Percentiles rank a stretch among this genome's conserved stretches.
phyloP scores from a whole-genome alignment of 805 yeast species.

The Grigorovia yakushimaensis region DNA sequence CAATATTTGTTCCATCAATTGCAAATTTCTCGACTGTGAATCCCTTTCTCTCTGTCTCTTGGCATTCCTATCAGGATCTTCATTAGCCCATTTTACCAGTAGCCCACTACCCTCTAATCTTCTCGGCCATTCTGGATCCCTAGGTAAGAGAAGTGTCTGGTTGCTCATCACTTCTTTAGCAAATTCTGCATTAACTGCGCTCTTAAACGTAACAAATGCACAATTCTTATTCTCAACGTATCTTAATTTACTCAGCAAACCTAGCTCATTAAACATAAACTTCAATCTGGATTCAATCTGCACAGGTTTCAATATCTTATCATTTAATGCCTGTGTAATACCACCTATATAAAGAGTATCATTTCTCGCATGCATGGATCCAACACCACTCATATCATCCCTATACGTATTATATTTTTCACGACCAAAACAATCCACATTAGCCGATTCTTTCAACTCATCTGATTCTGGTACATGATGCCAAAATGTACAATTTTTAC shows the following conservation, averaged over 20 bases:
- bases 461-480: slow-evolving; percentile 63
- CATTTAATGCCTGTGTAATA: slow-evolving; percentile 34
- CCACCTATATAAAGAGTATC: slow-evolving; percentile 70
- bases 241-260: slow-evolving; percentile 58
- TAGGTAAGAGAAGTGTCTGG: slow-evolving; percentile 48
- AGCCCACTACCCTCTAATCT: slow-evolving; percentile 34
- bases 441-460: slow-evolving; percentile 30
- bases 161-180: slow-evolving; percentile 92
- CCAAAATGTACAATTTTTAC: slow-evolving; percentile 62
- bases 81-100: slow-evolving; percentile 75
- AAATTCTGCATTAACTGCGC: slow-evolving; percentile 77
- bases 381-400: slow-evolving; percentile 94
- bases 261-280: slow-evolving; percentile 55
- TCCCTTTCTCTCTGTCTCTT: slow-evolving; percentile 22
- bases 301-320: slow-evolving; percentile 30
- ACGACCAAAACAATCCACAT: slow-evolving; percentile 85
- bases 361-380: slow-evolving; percentile 62
- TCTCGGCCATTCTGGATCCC: slow-evolving; percentile 44
- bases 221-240: slow-evolving; percentile 53
- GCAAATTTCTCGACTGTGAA: slow-evolving; percentile 16
- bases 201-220: slow-evolving; percentile 66
- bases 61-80: slow-evolving; percentile 64
- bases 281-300: slow-evolving; percentile 32
- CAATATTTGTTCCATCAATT: slow-evolving; percentile 9
- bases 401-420: slow-evolving; percentile 72